Evolutionary conservation across 2,329 filamentous ascomycete species (phyloP), one percentile per base, ranked within the genome.

Genomic region (Boeremia exigua): DNA sequence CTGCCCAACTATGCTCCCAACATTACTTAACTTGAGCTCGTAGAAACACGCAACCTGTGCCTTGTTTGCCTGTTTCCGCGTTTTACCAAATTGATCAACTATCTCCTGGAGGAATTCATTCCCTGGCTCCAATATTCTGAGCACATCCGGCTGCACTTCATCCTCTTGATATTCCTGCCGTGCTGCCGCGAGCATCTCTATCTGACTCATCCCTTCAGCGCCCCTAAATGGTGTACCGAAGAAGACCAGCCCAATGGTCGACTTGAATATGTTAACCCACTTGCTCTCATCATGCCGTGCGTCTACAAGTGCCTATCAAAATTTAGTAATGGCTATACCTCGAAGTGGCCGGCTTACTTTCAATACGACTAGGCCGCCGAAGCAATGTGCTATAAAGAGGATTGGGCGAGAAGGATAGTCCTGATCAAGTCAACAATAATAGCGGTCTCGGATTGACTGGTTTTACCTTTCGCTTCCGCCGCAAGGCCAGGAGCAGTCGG

Each of bases 171-270:
- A 66, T 42, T 66, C 66, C 14, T 59, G 34, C 34, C 47, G 59
- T 36, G 63, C 66, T 19, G 63, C 63, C 56, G 56, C 58, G 15
- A 69, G 59, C 58, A 69, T 68, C 56, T 68, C 63, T 23, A 57
- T 52, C 48, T 69, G 63, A 40, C 40, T 59, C 58, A 68, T 67
- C 23, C 62, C 65, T 15, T 62, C 58, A 6, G 65, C 64, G 15
- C 64, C 66, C 45, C 65, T 51, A 32, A 70, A 70, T 3, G 67
- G 67, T 23, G 63, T 70, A 11, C 66, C 67, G 39, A 70, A 57
- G 54, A 14, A 25, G 10, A 39, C 5, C 7, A 39, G 19, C 6
- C 37, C 37, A 6, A 11, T 39, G 19, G 37, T 39, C 10, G 37
- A 39, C 9, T 4, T 4, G 37, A 39, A 27, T 4, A 39, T 10